Evolutionary conservation across 1,284 basidiomycete species (phyloP).

Genomic region (Takashimella koratensis): DNA sequence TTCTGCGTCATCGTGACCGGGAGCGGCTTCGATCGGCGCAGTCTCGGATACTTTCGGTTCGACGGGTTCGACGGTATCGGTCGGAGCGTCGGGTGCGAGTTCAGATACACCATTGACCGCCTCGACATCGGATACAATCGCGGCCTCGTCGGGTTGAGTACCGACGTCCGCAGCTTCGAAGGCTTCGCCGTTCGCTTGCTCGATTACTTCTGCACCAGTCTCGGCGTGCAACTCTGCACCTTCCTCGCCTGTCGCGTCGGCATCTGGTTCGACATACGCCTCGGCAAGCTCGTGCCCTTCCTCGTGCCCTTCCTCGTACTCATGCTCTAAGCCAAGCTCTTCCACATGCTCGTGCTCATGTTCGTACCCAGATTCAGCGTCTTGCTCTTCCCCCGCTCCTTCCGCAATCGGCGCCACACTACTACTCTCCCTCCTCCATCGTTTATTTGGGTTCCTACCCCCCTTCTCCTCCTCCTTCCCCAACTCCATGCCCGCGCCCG

Average conservation of each 20-base stretch:
- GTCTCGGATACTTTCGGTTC: too few species aligned
- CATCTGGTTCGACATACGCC: slow-evolving; percentile 1
- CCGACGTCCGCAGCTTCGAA: background rate
- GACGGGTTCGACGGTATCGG: too few species aligned
- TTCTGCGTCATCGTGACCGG: slow-evolving; percentile 52
- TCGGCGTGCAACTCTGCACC: slow-evolving; percentile 2
- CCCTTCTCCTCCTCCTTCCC: background rate
- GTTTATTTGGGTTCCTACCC: slow-evolving; percentile 53
- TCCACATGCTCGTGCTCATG: slow-evolving; percentile 13
- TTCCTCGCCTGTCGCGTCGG: slow-evolving; percentile 3
- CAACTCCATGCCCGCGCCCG: slow-evolving; percentile 12
- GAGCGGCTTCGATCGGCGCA: slow-evolving; percentile 47
- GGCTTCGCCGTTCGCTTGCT: background rate
- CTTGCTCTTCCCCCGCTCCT: slow-evolving; percentile 48
- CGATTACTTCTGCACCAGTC: too few species aligned
- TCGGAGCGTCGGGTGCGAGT: too few species aligned
- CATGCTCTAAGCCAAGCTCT: slow-evolving; percentile 4
- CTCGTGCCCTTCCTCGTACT: background rate
- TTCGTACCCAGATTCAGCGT: slow-evolving; percentile 29
- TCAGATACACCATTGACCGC: too few species aligned
- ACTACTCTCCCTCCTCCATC: slow-evolving; percentile 58
- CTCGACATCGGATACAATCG: too few species aligned
- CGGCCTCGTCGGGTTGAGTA: too few species aligned
- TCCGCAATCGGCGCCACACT: slow-evolving; percentile 34
- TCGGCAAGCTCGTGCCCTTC: slow-evolving; percentile 11